Conservation (phyloP, 768 basidiomycete species). For the Boletales sp. region DNA sequence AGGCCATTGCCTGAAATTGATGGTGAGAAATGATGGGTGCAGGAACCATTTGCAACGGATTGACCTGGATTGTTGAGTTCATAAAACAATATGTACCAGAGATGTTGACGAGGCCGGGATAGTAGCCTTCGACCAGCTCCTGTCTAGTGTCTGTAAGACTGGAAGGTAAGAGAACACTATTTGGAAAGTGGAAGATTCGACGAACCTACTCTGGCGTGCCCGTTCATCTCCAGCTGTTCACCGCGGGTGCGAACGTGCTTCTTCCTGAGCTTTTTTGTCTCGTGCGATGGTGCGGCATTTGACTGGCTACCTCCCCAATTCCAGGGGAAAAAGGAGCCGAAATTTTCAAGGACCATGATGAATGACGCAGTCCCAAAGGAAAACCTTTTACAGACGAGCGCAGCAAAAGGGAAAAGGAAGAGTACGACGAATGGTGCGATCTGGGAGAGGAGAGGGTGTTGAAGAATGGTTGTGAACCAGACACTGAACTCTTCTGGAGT, state of each 20-base stretch:
- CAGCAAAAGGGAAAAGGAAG: conserved; percentile 39
- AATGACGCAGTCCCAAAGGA: conserved; percentile 25
- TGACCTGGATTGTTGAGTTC: conserved; percentile 91
- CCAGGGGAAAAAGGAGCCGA: conserved; percentile 60
- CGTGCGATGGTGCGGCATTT: conserved; percentile 21
- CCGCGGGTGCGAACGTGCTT: conserved; percentile 49
- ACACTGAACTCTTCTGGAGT: conserved; percentile 36
- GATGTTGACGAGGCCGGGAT: conserved; percentile 91
- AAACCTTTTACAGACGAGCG: conserved; percentile 30
- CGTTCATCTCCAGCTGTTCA: conserved; percentile 52
- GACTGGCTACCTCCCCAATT: conserved; percentile 45
- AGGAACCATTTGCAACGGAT: conserved; percentile 5
- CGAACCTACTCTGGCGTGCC: conserved; percentile 30
- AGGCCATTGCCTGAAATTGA: conserved; percentile 72
- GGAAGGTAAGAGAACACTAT: conserved; percentile 1
- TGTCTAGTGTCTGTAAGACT: conserved; percentile 20
- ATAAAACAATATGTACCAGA: conserved; percentile 97
- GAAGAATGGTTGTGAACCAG: conserved; percentile 38
- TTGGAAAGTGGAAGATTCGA: not conserved
- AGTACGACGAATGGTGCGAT: conserved; percentile 54
- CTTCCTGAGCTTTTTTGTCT: conserved; percentile 46
- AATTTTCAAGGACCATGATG: conserved; percentile 55
- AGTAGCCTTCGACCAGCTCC: conserved; percentile 43
- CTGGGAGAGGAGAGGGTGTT: conserved; percentile 48
- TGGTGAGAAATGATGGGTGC: conserved; percentile 14